These are phyloP conservation scores for Kodamaea nitidulidarum DNA, from an alignment of 805 yeast genomes.

Conservation along the genomic window DNA sequence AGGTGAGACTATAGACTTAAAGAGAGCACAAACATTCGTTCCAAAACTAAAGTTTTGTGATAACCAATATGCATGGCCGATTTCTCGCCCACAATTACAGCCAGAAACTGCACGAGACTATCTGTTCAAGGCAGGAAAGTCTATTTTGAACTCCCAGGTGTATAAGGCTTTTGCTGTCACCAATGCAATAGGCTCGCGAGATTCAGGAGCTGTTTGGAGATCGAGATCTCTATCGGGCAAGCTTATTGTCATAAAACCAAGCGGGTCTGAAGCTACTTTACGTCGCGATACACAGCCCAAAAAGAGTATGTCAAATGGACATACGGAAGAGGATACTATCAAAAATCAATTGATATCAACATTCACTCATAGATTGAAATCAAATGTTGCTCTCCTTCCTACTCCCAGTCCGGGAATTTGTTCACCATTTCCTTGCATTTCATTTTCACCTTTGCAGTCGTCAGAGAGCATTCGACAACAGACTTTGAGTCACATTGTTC, in stretches of 20 bases:
- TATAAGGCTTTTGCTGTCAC: too few species aligned
- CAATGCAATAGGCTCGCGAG: too few species aligned
- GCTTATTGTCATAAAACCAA: too few species aligned
- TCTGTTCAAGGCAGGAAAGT: neutral
- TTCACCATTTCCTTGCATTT: constrained; percentile 20
- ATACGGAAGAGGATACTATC: neutral
- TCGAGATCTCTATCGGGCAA: too few species aligned
- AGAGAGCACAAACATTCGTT: too few species aligned
- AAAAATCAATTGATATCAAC: neutral
- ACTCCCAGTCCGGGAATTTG: constrained; percentile 8
- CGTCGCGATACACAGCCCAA: too few species aligned
- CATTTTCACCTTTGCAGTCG: constrained; percentile 17
- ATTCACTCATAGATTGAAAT: neutral
- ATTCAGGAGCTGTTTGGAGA: too few species aligned
- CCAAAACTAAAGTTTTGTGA: too few species aligned
- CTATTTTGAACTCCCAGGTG: neutral
- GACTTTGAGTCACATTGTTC: constrained; percentile 27
- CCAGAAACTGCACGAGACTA: neutral
- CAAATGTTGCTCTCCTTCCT: neutral
- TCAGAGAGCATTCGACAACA: constrained; percentile 3
- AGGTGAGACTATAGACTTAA: too few species aligned
- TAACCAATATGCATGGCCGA: too few species aligned
- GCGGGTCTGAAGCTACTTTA: too few species aligned
- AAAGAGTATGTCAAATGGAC: too few species aligned
- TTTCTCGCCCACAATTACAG: neutral